Percentiles rank a stretch among this genome's conserved stretches.
Evolutionary conservation across 306 rosid genomes (phyloP).

Genomic region (Sesbania bispinosa): DNA sequence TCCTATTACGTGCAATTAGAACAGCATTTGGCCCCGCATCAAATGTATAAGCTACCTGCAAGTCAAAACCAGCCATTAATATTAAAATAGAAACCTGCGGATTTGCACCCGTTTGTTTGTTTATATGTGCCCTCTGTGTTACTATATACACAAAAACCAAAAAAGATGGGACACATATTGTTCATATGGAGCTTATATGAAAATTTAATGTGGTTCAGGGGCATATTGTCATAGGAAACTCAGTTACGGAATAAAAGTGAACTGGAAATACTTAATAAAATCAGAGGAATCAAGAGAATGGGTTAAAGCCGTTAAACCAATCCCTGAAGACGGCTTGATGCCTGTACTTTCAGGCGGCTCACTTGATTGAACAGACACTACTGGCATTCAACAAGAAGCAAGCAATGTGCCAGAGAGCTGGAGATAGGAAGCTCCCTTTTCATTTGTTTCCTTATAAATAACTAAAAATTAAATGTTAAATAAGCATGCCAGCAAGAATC

Average conservation of each 20-base stretch:
- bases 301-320: neutral
- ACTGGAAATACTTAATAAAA: neutral
- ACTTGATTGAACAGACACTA: neutral
- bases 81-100: neutral
- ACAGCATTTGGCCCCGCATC: slow-evolving; percentile 99
- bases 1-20: slow-evolving; percentile 77
- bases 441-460: neutral
- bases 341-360: neutral
- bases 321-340: neutral
- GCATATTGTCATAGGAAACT: neutral
- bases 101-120: neutral
- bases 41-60: slow-evolving; percentile 95
- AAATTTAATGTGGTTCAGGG: neutral
- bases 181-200: neutral
- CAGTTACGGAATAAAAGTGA: neutral
- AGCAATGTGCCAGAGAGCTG: neutral
- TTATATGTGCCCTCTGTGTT: neutral
- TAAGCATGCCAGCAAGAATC: neutral
- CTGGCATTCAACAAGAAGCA: slow-evolving; percentile 5
- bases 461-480: neutral
- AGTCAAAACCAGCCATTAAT: slow-evolving; percentile 9
- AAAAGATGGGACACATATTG: neutral
- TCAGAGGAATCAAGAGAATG: neutral
- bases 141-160: too few relatives aligned
- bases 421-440: neutral